Base-by-base conservation (phyloP, 2,329 filamentous ascomycete genomes). In the Pezicula rhizophila region DNA sequence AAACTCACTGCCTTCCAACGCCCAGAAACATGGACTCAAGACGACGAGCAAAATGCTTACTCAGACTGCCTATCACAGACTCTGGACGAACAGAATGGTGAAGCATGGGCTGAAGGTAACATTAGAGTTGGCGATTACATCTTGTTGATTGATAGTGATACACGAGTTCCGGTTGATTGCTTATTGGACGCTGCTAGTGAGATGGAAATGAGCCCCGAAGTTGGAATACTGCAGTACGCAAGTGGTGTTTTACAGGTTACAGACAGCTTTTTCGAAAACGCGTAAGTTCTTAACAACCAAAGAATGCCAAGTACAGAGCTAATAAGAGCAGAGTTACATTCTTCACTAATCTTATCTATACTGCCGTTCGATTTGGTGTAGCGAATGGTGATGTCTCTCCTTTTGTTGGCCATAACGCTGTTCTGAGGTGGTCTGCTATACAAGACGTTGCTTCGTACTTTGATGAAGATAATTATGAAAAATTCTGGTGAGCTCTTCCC, bases 231-330 rank as follows among this genome's bases (percentile, higher is more conserved):
- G 49, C 85, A 88, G 61, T 85, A 84, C 66, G 77, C 78, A 0
- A 87, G 85, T 3, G 84, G 84, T 26, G 85, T 89, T 52, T 89
- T 90, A 85, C 82, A 89, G 57, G 82, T 89, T 11, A 79, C 82
- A 1, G 71, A 79, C 57, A 83, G 77, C 47, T 87, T 82, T 66
- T 90, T 90, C 58, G 86, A 90, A 18, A 18, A 18, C 18, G 18
- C 18, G 18, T 18, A 18, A 18, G 18, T 18, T 18, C 3, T 18
- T 18, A 3, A 18, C 18, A 18, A 3, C 18, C 18, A 18, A 18
- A 18, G 18, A 18, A 18, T 18, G 18, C 18, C 18, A 18, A 18
- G 18, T 18, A 18, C 3, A 18, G 18, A 18, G 18, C 18, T 18
- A 18, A 18, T 18, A 18, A 85, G 65, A 84, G 78, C 64, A 81